Conservation (phyloP, 2,329 filamentous ascomycete species). For the Trichophyton verrucosum region DNA sequence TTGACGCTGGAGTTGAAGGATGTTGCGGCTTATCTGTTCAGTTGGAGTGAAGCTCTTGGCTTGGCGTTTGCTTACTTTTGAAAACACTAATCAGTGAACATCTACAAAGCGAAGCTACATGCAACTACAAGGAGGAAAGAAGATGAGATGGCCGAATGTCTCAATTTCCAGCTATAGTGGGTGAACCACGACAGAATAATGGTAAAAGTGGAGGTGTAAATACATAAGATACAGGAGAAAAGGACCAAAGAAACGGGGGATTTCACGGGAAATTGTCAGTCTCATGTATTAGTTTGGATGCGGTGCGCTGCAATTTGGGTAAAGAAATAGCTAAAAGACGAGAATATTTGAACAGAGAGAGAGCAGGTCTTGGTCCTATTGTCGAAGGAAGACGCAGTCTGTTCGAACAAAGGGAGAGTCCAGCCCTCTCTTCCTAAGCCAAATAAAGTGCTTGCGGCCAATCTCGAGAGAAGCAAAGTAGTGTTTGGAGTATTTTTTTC, state of each 20-base stretch:
- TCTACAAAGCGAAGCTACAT: background rate
- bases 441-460: constrained; percentile 30
- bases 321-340: background rate
- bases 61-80: background rate
- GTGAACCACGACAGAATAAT: constrained; percentile 4
- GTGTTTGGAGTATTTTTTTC: constrained; percentile 1
- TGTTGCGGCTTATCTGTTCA: constrained; percentile 1
- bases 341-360: constrained; percentile 8
- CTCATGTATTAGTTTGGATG: constrained; percentile 9
- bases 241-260: constrained; percentile 17
- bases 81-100: background rate
- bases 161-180: constrained; percentile 25
- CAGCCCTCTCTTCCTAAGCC: constrained; percentile 23
- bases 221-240: constrained; percentile 15
- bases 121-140: background rate
- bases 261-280: constrained; percentile 18
- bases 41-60: background rate
- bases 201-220: constrained; percentile 6
- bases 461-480: constrained; percentile 29
- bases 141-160: constrained; percentile 34
- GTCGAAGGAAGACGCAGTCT: constrained; percentile 4
- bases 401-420: background rate
- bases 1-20: background rate
- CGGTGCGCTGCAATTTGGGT: constrained; percentile 4
- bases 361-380: constrained; percentile 9